These are phyloP conservation scores for Populus tomentosa DNA, from an alignment of 441 rosid species.

Conservation along the genomic window DNA sequence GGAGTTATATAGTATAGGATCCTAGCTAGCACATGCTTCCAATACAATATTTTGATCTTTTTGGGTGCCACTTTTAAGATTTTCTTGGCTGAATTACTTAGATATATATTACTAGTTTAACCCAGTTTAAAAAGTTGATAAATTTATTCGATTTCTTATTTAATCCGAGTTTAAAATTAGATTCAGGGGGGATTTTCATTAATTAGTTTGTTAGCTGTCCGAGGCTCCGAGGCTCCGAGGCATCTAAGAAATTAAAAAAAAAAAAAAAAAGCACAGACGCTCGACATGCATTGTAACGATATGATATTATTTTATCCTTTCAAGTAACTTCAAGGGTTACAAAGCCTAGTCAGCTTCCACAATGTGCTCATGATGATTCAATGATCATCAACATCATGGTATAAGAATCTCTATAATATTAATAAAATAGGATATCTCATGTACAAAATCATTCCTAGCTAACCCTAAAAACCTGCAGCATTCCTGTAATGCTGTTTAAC, in stretches of 20 bases:
- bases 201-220: no score
- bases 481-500: conserved; percentile 40
- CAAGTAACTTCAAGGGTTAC: background rate
- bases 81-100: background rate
- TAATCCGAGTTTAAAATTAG: no score
- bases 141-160: no score
- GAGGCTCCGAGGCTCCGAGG: no score
- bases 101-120: no score
- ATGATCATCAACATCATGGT: conserved; percentile 20
- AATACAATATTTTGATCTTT: background rate
- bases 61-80: no score
- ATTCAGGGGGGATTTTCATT: no score
- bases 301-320: background rate
- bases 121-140: no score
- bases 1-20: no score
- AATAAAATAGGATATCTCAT: conserved; percentile 6
- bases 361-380: conserved; percentile 13
- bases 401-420: background rate
- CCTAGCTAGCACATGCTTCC: background rate
- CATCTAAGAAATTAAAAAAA: no score
- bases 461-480: conserved; percentile 40
- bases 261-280: no score
- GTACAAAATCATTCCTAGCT: conserved; percentile 20
- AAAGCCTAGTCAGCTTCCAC: conserved; percentile 5
- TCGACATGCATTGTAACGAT: background rate